Percentiles rank a stretch among this genome's conserved stretches.
phyloP scores from a whole-genome alignment of 2,329 filamentous ascomycete species.

The Kalmusia sp. region DNA sequence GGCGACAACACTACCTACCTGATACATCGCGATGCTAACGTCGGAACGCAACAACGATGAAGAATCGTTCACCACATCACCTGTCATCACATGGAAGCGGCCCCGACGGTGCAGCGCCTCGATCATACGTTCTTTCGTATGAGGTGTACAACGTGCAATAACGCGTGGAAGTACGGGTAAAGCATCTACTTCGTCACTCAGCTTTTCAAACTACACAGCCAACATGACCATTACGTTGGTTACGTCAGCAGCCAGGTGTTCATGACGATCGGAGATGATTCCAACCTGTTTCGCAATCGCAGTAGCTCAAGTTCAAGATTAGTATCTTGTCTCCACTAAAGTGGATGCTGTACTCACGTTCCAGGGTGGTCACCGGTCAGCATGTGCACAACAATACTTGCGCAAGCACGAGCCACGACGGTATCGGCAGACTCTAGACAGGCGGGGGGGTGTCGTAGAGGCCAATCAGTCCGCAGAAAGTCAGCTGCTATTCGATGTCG shows the following conservation, averaged over 20 bases:
- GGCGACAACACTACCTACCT: slow-evolving; percentile 19
- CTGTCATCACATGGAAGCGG: slow-evolving; percentile 34
- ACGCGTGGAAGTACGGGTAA: slow-evolving; percentile 51
- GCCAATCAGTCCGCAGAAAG: slow-evolving; percentile 79
- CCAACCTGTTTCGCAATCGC: slow-evolving; percentile 55
- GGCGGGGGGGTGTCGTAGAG: slow-evolving; percentile 88
- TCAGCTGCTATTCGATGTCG: slow-evolving; percentile 71
- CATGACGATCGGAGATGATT: slow-evolving; percentile 43
- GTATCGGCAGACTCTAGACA: slow-evolving; percentile 74
- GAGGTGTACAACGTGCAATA: slow-evolving; percentile 53
- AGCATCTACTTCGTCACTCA: slow-evolving; percentile 50
- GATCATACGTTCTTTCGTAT: slow-evolving; percentile 56
- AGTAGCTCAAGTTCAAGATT: slow-evolving; percentile 31
- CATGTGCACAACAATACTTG: slow-evolving; percentile 55
- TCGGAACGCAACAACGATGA: slow-evolving; percentile 24
- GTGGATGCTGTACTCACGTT: slow-evolving; percentile 25
- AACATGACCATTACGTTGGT: slow-evolving; percentile 40
- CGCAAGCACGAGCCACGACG: slow-evolving; percentile 41
- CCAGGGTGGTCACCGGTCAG: slow-evolving; percentile 55
- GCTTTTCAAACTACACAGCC: slow-evolving; percentile 50
- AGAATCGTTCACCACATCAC: slow-evolving; percentile 33
- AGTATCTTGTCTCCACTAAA: background rate
- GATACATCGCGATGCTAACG: slow-evolving; percentile 32
- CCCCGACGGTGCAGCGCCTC: slow-evolving; percentile 34
- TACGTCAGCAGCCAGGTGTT: slow-evolving; percentile 44